Conservation (phyloP, 2,329 filamentous ascomycete genomes). For the Fusarium nygamai region DNA sequence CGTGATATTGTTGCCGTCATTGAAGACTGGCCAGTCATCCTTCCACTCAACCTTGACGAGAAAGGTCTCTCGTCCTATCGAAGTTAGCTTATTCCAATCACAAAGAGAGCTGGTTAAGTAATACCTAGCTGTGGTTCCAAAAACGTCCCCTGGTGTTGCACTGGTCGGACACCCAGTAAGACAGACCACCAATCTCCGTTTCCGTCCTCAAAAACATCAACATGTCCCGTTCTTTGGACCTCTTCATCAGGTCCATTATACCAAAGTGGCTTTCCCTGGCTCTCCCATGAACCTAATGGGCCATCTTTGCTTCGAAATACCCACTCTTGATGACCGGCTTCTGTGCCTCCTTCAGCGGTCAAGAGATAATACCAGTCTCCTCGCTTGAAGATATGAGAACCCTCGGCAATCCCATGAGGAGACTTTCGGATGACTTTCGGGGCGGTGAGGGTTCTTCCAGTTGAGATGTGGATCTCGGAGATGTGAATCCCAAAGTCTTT, state of each 20-base stretch:
- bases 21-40: conserved; percentile 41
- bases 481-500: conserved; percentile 64
- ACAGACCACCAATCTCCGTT: conserved; percentile 40
- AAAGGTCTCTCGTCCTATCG: conserved; percentile 38
- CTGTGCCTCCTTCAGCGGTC: conserved; percentile 41
- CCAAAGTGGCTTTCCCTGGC: conserved; percentile 41
- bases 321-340: conserved; percentile 61
- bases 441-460: conserved; percentile 52
- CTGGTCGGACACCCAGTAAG: conserved; percentile 35
- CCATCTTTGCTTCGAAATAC: conserved; percentile 56
- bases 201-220: conserved; percentile 39
- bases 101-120: neutral
- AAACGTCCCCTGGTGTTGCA: conserved; percentile 9
- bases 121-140: conserved; percentile 39
- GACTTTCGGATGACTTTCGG: conserved; percentile 51
- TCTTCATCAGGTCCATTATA: conserved; percentile 57
- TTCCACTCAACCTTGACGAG: conserved; percentile 40
- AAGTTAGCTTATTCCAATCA: neutral
- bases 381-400: conserved; percentile 45
- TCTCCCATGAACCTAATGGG: conserved; percentile 61
- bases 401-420: conserved; percentile 54
- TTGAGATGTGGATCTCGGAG: conserved; percentile 54
- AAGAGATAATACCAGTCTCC: conserved; percentile 40
- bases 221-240: conserved; percentile 53
- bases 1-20: conserved; percentile 37